These are phyloP conservation scores for Rhizoctonia solani DNA, from an alignment of 1,284 basidiomycete genomes.

Conservation along the genomic window DNA sequence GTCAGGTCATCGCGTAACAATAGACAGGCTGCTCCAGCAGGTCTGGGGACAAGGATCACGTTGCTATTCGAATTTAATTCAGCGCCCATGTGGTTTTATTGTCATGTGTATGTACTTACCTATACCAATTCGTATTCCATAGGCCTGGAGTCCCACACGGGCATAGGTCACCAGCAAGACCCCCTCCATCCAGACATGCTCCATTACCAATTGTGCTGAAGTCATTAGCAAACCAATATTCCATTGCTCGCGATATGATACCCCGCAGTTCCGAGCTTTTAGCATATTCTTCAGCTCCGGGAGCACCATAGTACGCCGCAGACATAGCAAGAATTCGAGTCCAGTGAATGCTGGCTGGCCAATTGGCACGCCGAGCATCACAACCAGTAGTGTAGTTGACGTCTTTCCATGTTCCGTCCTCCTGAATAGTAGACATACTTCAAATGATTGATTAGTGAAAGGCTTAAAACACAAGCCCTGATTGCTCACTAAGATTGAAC, in stretches of 20 bases:
- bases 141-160: conserved; percentile 60
- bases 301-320: conserved; percentile 59
- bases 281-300: conserved; percentile 44
- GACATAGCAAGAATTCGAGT: conserved; percentile 57
- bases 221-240: conserved; percentile 67
- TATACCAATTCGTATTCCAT: conserved; percentile 73
- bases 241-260: conserved; percentile 57
- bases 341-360: conserved; percentile 67
- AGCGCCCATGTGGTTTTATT: too few relatives aligned
- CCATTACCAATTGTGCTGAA: conserved; percentile 51
- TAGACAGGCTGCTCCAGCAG: background rate
- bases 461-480: background rate
- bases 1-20: conserved; percentile 13
- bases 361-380: conserved; percentile 61
- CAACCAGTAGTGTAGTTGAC: conserved; percentile 65
- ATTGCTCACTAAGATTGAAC: background rate
- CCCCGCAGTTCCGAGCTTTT: conserved; percentile 48
- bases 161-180: conserved; percentile 50
- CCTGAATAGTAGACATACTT: background rate
- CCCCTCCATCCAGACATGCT: conserved; percentile 58
- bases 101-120: background rate
- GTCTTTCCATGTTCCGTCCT: conserved; percentile 44
- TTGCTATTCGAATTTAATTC: background rate
- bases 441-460: too few relatives aligned
- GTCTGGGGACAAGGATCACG: conserved; percentile 9